Evolutionary conservation across 768 basidiomycete species (phyloP).

Genomic region (Gymnopilus junonius): DNA sequence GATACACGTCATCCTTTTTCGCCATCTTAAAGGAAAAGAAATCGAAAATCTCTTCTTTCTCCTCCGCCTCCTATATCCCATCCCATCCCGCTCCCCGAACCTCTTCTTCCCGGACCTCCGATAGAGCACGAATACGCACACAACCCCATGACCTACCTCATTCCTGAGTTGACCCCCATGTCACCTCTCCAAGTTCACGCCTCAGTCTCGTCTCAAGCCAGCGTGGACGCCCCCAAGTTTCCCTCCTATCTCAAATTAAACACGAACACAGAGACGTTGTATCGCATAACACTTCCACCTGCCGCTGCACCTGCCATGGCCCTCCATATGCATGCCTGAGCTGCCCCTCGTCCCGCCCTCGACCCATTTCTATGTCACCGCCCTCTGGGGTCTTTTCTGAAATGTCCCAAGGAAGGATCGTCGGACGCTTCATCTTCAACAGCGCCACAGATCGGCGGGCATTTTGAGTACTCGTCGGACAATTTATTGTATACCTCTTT

Average conservation of each 20-base stretch:
- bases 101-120: slow-evolving; percentile 17
- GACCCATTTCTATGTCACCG: neutral
- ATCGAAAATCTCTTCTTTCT: neutral
- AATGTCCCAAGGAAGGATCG: too few relatives aligned
- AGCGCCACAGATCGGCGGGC: slow-evolving; percentile 10
- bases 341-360: neutral
- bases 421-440: neutral
- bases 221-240: neutral
- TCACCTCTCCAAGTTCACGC: slow-evolving; percentile 3
- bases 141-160: neutral
- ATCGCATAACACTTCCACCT: neutral
- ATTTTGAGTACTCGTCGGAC: neutral
- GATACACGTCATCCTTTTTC: neutral
- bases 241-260: neutral
- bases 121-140: slow-evolving; percentile 4
- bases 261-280: neutral
- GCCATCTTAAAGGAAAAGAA: neutral
- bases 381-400: neutral
- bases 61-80: slow-evolving; percentile 12
- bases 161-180: neutral
- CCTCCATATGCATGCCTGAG: neutral
- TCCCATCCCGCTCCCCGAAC: slow-evolving; percentile 15
- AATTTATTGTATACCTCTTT: neutral
- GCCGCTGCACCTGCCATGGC: slow-evolving; percentile 1
- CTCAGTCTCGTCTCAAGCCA: neutral